Conservation (phyloP, 2,329 filamentous ascomycete genomes). For the Blumeria graminis region DNA sequence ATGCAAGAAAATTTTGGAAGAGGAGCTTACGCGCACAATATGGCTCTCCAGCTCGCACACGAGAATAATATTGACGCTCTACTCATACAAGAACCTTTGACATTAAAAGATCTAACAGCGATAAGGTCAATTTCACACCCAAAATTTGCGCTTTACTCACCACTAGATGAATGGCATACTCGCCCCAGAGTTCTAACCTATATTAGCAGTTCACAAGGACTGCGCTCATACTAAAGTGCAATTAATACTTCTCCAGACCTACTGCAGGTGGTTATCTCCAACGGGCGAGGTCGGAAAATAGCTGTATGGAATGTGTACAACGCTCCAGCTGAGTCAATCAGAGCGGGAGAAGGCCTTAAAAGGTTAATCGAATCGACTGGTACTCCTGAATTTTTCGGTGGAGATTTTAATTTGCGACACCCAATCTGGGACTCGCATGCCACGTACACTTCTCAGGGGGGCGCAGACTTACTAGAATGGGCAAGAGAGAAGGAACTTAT, state of each 20-base stretch:
- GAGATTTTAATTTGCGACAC: background rate
- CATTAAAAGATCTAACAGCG: background rate
- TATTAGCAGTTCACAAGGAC: background rate
- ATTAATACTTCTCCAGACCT: background rate
- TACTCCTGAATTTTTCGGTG: background rate
- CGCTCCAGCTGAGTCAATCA: background rate
- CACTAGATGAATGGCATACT: background rate
- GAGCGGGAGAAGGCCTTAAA: background rate
- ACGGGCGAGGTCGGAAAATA: background rate
- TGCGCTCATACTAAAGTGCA: background rate
- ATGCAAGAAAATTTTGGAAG: background rate
- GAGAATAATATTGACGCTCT: background rate
- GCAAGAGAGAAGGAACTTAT: background rate
- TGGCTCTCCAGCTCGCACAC: background rate
- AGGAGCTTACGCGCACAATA: background rate
- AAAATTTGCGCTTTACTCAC: background rate
- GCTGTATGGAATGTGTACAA: background rate
- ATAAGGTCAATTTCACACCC: background rate
- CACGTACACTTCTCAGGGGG: background rate
- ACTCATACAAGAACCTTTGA: background rate
- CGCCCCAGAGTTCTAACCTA: background rate
- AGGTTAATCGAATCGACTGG: background rate
- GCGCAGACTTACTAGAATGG: background rate
- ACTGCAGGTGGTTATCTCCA: background rate
- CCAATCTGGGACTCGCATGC: background rate